phyloP scores from a whole-genome alignment of 78 protist species.

The Dictyostelium capitatum region DNA sequence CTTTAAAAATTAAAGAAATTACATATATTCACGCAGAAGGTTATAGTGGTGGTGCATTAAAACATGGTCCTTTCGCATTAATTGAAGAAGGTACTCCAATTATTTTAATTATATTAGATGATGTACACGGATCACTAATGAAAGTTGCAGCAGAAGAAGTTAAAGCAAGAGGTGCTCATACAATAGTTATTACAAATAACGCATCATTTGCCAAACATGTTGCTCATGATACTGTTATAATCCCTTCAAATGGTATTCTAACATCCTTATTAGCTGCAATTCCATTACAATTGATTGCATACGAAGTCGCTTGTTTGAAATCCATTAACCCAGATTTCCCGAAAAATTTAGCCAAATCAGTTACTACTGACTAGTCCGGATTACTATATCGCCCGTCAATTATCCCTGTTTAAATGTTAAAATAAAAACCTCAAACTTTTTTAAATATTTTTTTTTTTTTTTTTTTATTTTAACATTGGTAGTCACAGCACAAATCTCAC shows the following conservation, averaged over 20 bases:
- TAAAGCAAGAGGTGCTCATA: slow-evolving; percentile 84
- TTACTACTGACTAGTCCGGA: slow-evolving; percentile 4
- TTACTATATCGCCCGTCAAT: no score
- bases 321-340: slow-evolving; percentile 96
- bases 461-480: no score
- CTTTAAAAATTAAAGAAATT: slow-evolving; percentile 91
- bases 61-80: slow-evolving; percentile 99
- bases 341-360: slow-evolving; percentile 97
- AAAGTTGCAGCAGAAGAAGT: slow-evolving; percentile 81
- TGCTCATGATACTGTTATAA: slow-evolving; percentile 58
- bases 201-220: slow-evolving; percentile 43
- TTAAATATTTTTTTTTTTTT: no score
- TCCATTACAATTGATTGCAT: slow-evolving; percentile 96
- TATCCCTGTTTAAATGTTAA: no score
- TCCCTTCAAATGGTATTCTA: slow-evolving; percentile 82
- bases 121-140: slow-evolving; percentile 67
- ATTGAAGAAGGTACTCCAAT: slow-evolving; percentile 93
- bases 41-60: slow-evolving; percentile 96
- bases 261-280: slow-evolving; percentile 86
- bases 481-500: no score
- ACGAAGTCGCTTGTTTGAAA: slow-evolving; percentile 90
- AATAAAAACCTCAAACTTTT: no score
- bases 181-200: slow-evolving; percentile 73
- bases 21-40: slow-evolving; percentile 98
- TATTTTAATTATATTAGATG: slow-evolving; percentile 85